Base-by-base conservation (phyloP, 768 basidiomycete genomes). In the Brasilioporus rufonigricans region DNA sequence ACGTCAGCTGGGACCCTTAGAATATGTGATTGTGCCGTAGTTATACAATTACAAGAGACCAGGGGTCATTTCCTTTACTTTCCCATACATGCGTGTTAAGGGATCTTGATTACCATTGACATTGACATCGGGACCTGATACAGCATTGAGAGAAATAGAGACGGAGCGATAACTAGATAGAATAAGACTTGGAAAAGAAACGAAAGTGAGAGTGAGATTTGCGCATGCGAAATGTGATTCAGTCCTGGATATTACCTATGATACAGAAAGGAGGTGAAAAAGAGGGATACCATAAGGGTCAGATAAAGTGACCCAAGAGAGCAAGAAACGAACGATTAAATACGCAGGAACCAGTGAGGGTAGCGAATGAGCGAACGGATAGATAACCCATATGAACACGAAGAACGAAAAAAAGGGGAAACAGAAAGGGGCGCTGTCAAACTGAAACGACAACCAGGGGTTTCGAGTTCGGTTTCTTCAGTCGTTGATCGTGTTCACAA, bases 351-450 rank as follows among this genome's bases (percentile, higher is more conserved):
- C 26, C n/a, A n/a, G n/a, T 26, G 39, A 23, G 39, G 27, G 19
- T 7, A 19, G 26, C 43, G 18, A 26, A 31, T 16, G 39, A 33
- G 18, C 6, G 33, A 55, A 31, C 36, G 48, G 50, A 58, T 49
- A 61, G 57, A 67, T 56, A 56, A 50, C 33, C 35, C 55, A n/a
- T 65, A 59, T 65, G 54, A 46, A 58, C 60, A 58, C 48, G 46
- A 58, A 63, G 46, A 5, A 33, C 51, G 49, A 55, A 59, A 40
- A 33, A 29, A 9, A 18, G 33, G 11, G 32, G 16, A 19, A 19
- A 21, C 5, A 12, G 43, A 29, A 48, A 39, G 38, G 21, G 9
- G 24, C 14, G 6, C 54, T 48, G 46, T 49, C 45, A 57, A 46
- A 33, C 29, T 60, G 38, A 56, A 55, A 62, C 54, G 33, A 46